Evolutionary conservation across 2,329 filamentous ascomycete species (phyloP).

Genomic region (Pseudogymnoascus sp.): DNA sequence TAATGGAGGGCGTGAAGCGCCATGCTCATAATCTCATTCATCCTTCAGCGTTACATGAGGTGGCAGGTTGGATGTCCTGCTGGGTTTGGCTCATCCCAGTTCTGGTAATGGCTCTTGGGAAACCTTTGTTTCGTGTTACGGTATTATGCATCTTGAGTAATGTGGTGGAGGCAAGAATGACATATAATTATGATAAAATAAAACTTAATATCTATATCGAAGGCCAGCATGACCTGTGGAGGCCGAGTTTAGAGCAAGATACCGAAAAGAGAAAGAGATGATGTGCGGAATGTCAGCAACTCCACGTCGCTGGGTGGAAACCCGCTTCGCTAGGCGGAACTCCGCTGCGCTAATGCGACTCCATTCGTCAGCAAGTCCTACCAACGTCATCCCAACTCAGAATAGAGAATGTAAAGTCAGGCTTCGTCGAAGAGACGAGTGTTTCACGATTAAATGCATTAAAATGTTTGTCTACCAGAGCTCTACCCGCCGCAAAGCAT

Average conservation of each 20-base stretch:
- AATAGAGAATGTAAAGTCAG: not conserved
- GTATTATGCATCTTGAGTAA: no score
- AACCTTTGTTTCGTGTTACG: no score
- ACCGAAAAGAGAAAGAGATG: not conserved
- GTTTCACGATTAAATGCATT: not conserved
- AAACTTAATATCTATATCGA: no score
- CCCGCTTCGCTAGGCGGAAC: not conserved
- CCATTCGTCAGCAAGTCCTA: not conserved
- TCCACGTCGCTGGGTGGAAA: not conserved
- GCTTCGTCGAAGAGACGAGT: not conserved
- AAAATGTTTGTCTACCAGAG: constrained; percentile 9
- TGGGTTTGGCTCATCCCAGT: no score
- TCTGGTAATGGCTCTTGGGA: no score
- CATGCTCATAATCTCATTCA: no score
- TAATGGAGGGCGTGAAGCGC: no score
- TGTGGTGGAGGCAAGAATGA: no score
- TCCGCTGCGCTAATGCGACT: not conserved
- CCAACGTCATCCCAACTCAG: not conserved
- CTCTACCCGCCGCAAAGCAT: constrained; percentile 17
- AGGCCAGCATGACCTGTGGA: not conserved
- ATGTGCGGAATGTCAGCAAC: not conserved
- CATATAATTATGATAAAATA: no score
- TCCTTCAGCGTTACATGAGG: no score
- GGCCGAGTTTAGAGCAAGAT: not conserved
- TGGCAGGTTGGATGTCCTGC: no score